Conservation (phyloP, 768 basidiomycete species). For the Kwoniella pini region DNA sequence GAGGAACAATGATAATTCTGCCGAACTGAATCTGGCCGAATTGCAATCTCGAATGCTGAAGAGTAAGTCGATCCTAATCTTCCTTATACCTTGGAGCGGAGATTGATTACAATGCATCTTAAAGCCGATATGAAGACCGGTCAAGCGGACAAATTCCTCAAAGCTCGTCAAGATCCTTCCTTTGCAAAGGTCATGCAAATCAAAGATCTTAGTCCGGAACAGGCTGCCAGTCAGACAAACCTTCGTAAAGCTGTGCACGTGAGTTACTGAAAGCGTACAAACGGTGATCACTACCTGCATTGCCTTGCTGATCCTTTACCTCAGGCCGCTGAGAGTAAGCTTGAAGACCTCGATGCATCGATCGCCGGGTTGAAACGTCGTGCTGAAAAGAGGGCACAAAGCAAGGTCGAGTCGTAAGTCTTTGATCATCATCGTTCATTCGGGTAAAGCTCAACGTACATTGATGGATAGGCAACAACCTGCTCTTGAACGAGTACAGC, state of each 20-base stretch:
- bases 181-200: constrained; percentile 73
- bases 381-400: constrained; percentile 64
- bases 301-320: too few relatives aligned
- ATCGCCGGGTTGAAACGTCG: constrained; percentile 70
- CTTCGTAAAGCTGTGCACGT: constrained; percentile 74
- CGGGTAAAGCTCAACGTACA: not conserved
- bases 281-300: too few relatives aligned
- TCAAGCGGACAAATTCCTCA: constrained; percentile 76
- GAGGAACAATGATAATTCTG: constrained; percentile 11
- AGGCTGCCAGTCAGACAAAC: constrained; percentile 76
- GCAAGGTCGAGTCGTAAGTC: constrained; percentile 55
- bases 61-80: constrained; percentile 32
- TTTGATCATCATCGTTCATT: not conserved
- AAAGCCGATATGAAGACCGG: constrained; percentile 77
- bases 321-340: constrained; percentile 69
- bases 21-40: constrained; percentile 39
- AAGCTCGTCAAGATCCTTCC: constrained; percentile 73
- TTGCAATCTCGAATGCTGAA: constrained; percentile 50
- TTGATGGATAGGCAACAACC: constrained; percentile 12
- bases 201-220: constrained; percentile 82
- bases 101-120: not conserved
- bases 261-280: constrained; percentile 31
- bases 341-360: constrained; percentile 77
- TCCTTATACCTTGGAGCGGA: not conserved
- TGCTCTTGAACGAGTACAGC: not conserved